Evolutionary conservation across 1,284 basidiomycete genomes (phyloP).

Genomic region (Filobasidium uniguttulatum): DNA sequence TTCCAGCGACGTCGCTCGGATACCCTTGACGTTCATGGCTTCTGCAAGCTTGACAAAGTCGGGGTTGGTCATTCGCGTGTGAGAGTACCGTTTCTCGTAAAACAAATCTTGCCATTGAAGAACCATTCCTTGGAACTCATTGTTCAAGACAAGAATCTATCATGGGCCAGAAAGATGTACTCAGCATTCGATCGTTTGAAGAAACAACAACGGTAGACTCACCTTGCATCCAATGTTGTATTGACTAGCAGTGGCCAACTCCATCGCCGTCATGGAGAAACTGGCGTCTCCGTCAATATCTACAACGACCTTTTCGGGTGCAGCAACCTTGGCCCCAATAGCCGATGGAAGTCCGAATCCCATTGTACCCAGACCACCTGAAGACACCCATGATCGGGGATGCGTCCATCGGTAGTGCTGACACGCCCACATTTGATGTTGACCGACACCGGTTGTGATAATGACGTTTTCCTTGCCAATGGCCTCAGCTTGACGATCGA

Average conservation of each 20-base stretch:
- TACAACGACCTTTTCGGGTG: slow-evolving; percentile 81
- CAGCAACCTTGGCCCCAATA: slow-evolving; percentile 92
- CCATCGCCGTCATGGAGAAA: slow-evolving; percentile 99
- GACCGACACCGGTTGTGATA: slow-evolving; percentile 87
- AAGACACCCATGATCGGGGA: slow-evolving; percentile 81
- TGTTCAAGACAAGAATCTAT: slow-evolving; percentile 65
- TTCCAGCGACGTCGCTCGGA: slow-evolving; percentile 54
- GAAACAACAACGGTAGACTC: slow-evolving; percentile 21
- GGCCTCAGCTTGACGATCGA: slow-evolving; percentile 58
- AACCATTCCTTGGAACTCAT: slow-evolving; percentile 97
- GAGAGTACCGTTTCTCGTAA: slow-evolving; percentile 86
- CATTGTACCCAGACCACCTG: slow-evolving; percentile 97
- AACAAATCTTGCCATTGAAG: slow-evolving; percentile 98
- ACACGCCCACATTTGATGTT: slow-evolving; percentile 99
- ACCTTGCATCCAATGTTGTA: slow-evolving; percentile 86
- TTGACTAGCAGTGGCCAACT: slow-evolving; percentile 83
- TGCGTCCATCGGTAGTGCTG: slow-evolving; percentile 84
- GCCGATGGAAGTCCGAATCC: slow-evolving; percentile 90
- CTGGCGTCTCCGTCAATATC: slow-evolving; percentile 97
- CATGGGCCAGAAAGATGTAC: not conserved
- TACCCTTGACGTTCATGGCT: slow-evolving; percentile 81
- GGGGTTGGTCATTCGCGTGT: slow-evolving; percentile 87
- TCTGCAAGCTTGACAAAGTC: slow-evolving; percentile 80
- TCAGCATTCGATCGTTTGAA: slow-evolving; percentile 33
- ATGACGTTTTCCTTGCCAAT: slow-evolving; percentile 68